Conservation (phyloP, 2,329 filamentous ascomycete species). For the Fusarium oligoseptatum region DNA sequence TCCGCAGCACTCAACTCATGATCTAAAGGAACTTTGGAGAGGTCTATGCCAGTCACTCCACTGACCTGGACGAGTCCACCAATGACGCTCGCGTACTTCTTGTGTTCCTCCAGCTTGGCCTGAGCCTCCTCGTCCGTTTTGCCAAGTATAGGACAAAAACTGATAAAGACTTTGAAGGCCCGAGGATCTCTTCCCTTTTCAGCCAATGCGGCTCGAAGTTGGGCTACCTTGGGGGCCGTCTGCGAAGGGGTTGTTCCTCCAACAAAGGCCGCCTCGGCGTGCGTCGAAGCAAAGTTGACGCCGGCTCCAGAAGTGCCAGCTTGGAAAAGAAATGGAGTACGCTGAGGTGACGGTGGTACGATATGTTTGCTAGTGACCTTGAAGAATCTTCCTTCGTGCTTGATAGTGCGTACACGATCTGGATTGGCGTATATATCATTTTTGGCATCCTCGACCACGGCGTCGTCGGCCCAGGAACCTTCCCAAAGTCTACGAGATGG, state of each 20-base stretch:
- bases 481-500: slow-evolving; percentile 8
- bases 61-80: slow-evolving; percentile 5
- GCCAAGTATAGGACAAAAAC: neutral
- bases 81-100: neutral
- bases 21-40: neutral
- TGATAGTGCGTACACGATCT: slow-evolving; percentile 67
- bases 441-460: slow-evolving; percentile 53
- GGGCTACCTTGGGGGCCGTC: neutral
- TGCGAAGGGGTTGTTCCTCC: neutral
- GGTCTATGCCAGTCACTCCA: neutral
- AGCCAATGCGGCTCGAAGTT: neutral
- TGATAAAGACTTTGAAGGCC: slow-evolving; percentile 3
- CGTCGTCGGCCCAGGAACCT: slow-evolving; percentile 16
- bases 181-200: slow-evolving; percentile 1
- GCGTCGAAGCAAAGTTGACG: slow-evolving; percentile 17
- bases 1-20: neutral
- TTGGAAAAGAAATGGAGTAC: slow-evolving; percentile 19
- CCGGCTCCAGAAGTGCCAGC: slow-evolving; percentile 21
- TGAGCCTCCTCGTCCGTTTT: slow-evolving; percentile 15
- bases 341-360: slow-evolving; percentile 5
- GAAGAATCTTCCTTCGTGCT: slow-evolving; percentile 70
- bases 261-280: slow-evolving; percentile 20
- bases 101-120: slow-evolving; percentile 3
- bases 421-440: slow-evolving; percentile 57
- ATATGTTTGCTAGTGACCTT: slow-evolving; percentile 2